Base-by-base conservation (phyloP, 225 moss, liverwort and hornwort species). In the Polytrichum commune region DNA sequence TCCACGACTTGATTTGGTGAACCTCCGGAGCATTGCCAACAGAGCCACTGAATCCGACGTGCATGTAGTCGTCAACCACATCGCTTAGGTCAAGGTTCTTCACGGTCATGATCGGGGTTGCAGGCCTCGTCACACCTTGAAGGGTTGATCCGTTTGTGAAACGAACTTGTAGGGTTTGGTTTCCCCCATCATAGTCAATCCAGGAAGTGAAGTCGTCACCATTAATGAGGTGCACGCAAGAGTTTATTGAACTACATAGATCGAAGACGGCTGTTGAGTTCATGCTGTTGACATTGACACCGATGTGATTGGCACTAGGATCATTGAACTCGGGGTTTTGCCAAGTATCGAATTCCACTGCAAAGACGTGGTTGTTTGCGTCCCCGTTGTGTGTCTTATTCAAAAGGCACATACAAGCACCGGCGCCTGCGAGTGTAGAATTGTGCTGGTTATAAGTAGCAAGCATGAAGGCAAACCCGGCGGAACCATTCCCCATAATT, bases 281-380 rank as follows among this genome's bases (percentile, higher is more conserved):
- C 71, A 81, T 54, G 57, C 71, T 64, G 60, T 84, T 77, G 60
- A 72, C 1, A 62, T 81, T 67, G 10, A 84, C 67, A 38, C 80
- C 80, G 2, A 84, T 32, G 29, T 84, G 83, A 25, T 83, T 83
- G 29, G 66, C 62, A 62, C 70, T 73, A 18, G 60, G n/a, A 74
- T 83, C 80, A 20, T 69, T 26, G 19, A 16, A 20, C 8, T 10
- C 73, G 38, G 6, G 53, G 6, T 64, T 83, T 38, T 1, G 19
- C 4, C 10, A 77, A 2, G 71, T 80, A 73, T 84, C 80, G 16
- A 84, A 70, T 30, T 84, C 84, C 57, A 84, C 81, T 25, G 74
- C 67, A 33, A 84, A 70, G 53, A 76, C 69, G 20, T 57, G 73
- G 56, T 79, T 32, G 69, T 27, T 16, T 8, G 26, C 9, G 19